Percentiles rank a stretch among this genome's conserved stretches.
These are phyloP conservation scores for Paecilomyces variotii DNA, from an alignment of 2,329 filamentous ascomycete genomes.

Conservation along the genomic window DNA sequence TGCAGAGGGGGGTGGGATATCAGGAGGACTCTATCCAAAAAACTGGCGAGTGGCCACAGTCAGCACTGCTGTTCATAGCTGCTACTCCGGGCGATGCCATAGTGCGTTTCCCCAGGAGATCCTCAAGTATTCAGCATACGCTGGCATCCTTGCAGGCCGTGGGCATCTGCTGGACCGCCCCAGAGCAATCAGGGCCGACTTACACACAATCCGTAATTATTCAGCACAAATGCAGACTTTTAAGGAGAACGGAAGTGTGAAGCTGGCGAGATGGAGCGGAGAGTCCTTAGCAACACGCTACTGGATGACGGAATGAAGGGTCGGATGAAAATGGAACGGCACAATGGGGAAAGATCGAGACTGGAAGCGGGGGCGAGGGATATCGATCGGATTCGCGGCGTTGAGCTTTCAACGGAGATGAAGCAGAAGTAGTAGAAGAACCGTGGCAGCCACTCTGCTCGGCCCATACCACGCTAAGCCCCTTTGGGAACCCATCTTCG, in stretches of 20 bases:
- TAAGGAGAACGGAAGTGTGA: conserved; percentile 10
- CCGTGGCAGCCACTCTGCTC: conserved; percentile 4
- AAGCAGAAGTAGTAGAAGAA: conserved; percentile 7
- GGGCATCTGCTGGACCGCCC: not conserved
- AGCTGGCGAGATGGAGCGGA: not conserved
- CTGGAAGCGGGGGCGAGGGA: not conserved
- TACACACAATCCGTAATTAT: conserved; percentile 10
- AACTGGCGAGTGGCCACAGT: not conserved
- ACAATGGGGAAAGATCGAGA: not conserved
- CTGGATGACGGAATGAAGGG: not conserved
- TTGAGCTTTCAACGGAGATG: conserved; percentile 3
- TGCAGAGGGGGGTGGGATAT: not conserved
- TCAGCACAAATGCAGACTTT: conserved; percentile 14
- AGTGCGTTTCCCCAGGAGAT: not conserved
- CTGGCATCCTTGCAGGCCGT: not conserved
- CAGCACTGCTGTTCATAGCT: not conserved
- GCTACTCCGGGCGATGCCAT: not conserved
- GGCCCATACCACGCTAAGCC: conserved; percentile 10
- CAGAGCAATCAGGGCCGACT: conserved; percentile 2
- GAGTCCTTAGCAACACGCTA: not conserved
- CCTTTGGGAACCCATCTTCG: not conserved
- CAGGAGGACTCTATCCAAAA: not conserved
- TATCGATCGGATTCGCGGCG: conserved; percentile 2
- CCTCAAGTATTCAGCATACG: not conserved
- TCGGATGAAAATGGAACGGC: not conserved